Evolutionary conservation across 768 basidiomycete species (phyloP).

Genomic region (Suillus brevipes): DNA sequence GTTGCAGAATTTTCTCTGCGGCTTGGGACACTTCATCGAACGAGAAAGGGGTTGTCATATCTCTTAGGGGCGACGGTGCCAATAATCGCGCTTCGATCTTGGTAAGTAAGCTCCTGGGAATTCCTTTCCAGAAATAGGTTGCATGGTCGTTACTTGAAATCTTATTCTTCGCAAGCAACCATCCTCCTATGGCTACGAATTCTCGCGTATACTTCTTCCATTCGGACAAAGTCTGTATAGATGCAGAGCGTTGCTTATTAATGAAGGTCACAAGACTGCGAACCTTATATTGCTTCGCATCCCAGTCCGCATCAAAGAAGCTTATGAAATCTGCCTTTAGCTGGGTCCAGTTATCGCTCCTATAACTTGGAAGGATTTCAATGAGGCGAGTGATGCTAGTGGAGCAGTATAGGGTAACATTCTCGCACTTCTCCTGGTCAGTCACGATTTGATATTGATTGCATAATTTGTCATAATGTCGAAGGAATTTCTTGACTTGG

Average conservation of each 20-base stretch:
- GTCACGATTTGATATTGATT: not conserved
- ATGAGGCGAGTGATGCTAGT: slow-evolving; percentile 8
- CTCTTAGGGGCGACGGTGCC: too few relatives aligned
- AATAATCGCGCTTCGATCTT: too few relatives aligned
- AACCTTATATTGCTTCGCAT: slow-evolving; percentile 3
- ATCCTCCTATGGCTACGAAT: too few relatives aligned
- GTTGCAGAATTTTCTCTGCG: not conserved
- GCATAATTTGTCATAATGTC: not conserved
- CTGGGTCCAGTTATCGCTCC: not conserved
- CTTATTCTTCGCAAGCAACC: too few relatives aligned
- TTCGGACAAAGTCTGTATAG: slow-evolving; percentile 8
- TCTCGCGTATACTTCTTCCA: too few relatives aligned
- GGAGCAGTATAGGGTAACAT: slow-evolving; percentile 14
- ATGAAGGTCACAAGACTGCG: slow-evolving; percentile 9
- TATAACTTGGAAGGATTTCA: slow-evolving; percentile 1
- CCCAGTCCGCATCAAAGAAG: slow-evolving; percentile 14
- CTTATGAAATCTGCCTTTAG: slow-evolving; percentile 9
- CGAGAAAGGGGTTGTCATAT: not conserved
- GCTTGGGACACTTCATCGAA: not conserved
- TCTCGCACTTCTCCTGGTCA: slow-evolving; percentile 11
- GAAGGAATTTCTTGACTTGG: not conserved
- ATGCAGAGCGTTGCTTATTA: not conserved
- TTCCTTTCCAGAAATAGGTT: too few relatives aligned
- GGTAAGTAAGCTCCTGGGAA: too few relatives aligned
- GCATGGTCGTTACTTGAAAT: too few relatives aligned